Percentiles rank a stretch among this genome's conserved stretches.
These are phyloP conservation scores for Trichoderma sp. DNA, from an alignment of 2,329 filamentous ascomycete genomes.

Conservation along the genomic window DNA sequence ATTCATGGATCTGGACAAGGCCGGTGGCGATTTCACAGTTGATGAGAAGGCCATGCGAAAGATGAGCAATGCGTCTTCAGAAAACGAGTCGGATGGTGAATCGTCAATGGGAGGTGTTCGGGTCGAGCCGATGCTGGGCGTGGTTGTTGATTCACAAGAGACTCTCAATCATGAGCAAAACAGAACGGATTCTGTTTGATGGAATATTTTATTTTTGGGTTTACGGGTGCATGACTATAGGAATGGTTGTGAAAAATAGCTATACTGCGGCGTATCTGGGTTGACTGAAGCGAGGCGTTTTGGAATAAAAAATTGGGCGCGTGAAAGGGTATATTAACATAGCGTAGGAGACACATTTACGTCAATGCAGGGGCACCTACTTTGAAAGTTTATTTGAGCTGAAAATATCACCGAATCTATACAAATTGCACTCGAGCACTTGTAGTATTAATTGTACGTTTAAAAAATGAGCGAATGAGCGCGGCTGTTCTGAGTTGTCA, in stretches of 20 bases:
- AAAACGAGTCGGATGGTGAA: constrained; percentile 3
- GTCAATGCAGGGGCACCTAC: background rate
- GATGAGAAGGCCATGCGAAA: constrained; percentile 23
- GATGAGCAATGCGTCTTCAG: constrained; percentile 2
- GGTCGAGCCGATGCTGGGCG: constrained; percentile 12
- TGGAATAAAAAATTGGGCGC: background rate
- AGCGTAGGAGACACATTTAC: background rate
- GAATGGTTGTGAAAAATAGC: background rate
- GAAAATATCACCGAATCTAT: background rate
- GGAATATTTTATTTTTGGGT: background rate
- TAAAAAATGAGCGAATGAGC: too few species aligned
- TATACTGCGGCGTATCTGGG: background rate
- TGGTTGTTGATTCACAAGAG: background rate
- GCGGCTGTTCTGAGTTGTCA: too few species aligned
- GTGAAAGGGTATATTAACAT: background rate
- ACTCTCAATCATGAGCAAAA: background rate
- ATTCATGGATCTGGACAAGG: constrained; percentile 28
- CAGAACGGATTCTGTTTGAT: background rate
- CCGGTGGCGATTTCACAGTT: constrained; percentile 24
- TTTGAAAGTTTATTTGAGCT: background rate
- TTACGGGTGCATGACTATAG: background rate
- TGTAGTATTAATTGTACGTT: too few species aligned
- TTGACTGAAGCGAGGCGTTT: constrained; percentile 12
- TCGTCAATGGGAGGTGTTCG: background rate
- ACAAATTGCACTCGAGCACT: background rate